Evolutionary conservation across 2,329 filamentous ascomycete genomes (phyloP), one percentile per base, ranked within the genome.

Genomic region (Myriosclerotinia scirpicola): DNA sequence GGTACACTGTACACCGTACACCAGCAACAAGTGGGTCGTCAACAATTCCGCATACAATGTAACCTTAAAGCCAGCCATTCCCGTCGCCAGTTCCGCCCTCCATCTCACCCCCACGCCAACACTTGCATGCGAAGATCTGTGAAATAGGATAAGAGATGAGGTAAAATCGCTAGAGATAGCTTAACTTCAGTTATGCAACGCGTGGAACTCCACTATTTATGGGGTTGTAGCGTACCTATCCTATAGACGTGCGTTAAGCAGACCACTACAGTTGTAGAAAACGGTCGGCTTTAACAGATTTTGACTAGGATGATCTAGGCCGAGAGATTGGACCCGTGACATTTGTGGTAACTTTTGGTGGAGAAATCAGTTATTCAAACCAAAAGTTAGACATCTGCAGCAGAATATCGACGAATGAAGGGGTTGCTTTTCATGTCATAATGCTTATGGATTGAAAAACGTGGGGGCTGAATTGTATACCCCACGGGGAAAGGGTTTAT

Each of bases 401-500:
- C 30, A 34, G 30, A 34, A 34, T 3, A 34, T 6, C 5, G 30
- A 34, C 30, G 6, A 34, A 34, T 34, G 30, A 34, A 26, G 22
- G 54, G 42, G n/a, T 40, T 14, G 26, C 40, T 9, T 46, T 46
- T 59, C 40, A 46, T 26, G 40, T 46, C 26, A 59, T 46, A n/a
- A 9, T n/a, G 26, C 54, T n/a, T 12, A 34, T 34, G 30, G 30
- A 15, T 14, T 11, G 26, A 15, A 58, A 30, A 58, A 44, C 26
- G 55, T 58, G 40, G 55, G 26, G 55, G 55, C 20, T 34, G 42
- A 26, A 5, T 20, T 1, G 11, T 46, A 11, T 59, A 48, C 42
- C 56, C 42, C 56, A 60, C 30, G 56, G 56, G 56, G 56, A 48
- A 46, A 12, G 11, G 20, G 3, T 20, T 36, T 58, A 58, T 42